phyloP scores from a whole-genome alignment of 345 rosid species.

The Hibiscus tridactylites region DNA sequence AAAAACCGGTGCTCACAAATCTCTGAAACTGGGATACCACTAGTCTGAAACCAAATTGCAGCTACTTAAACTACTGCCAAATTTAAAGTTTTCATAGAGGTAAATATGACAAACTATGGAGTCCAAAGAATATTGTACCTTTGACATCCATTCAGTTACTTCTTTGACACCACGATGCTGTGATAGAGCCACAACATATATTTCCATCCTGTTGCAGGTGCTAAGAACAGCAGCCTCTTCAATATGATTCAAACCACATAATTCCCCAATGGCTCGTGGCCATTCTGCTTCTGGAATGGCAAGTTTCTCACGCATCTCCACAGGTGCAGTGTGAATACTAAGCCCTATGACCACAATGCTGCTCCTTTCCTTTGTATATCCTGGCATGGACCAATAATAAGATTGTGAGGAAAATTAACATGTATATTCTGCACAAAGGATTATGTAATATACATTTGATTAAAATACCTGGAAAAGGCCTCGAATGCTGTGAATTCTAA shows the following conservation, averaged over 20 bases:
- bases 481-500: background rate
- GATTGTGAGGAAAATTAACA: slow-evolving; percentile 1
- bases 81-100: background rate
- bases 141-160: slow-evolving; percentile 87
- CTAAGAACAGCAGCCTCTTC: slow-evolving; percentile 82
- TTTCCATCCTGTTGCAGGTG: slow-evolving; percentile 79
- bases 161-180: slow-evolving; percentile 79
- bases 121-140: slow-evolving; percentile 37
- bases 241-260: slow-evolving; percentile 81
- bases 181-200: slow-evolving; percentile 62
- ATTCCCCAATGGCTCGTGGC: slow-evolving; percentile 75
- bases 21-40: slow-evolving; percentile 66
- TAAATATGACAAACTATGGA: background rate
- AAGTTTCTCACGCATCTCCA: slow-evolving; percentile 78
- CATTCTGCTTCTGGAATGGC: slow-evolving; percentile 82
- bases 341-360: slow-evolving; percentile 73
- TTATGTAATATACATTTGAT: background rate
- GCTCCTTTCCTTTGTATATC: slow-evolving; percentile 69
- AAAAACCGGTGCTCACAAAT: slow-evolving; percentile 73
- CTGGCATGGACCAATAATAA: slow-evolving; percentile 19
- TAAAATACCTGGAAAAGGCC: background rate
- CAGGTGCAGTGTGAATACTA: slow-evolving; percentile 66
- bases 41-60: slow-evolving; percentile 41
- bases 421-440: background rate
- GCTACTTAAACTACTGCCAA: background rate